Conservation (phyloP, 1,284 basidiomycete genomes). For the Porodaedalea pini region DNA sequence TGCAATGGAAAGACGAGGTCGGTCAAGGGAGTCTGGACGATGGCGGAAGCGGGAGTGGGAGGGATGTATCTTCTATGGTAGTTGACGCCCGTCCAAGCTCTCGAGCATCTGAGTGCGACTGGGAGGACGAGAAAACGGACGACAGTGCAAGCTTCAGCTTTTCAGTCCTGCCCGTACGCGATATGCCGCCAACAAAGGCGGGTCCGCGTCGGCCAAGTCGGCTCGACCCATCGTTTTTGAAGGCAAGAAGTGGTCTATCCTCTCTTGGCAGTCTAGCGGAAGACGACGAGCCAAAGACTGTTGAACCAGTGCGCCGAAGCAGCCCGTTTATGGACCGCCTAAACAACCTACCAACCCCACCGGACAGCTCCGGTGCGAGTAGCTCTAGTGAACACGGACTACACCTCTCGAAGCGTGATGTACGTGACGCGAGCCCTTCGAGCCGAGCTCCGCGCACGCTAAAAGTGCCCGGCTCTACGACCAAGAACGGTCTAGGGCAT, state of each 20-base stretch:
- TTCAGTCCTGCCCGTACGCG: conserved; percentile 36
- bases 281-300: conserved; percentile 53
- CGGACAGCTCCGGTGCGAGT: conserved; percentile 28
- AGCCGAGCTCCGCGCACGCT: conserved; percentile 47
- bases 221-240: conserved; percentile 67
- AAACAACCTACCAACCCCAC: conserved; percentile 43
- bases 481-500: conserved; percentile 27
- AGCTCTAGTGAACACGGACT: conserved; percentile 26
- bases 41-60: conserved; percentile 38
- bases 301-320: conserved; percentile 34
- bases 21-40: conserved; percentile 83
- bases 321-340: conserved; percentile 59
- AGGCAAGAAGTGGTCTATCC: conserved; percentile 45
- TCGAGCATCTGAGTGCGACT: conserved; percentile 74
- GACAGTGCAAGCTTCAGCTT: conserved; percentile 59
- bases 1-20: conserved; percentile 87
- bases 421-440: conserved; percentile 39
- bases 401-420: conserved; percentile 38
- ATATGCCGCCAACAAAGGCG: conserved; percentile 25
- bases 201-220: conserved; percentile 50
- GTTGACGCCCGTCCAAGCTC: conserved; percentile 36
- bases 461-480: conserved; percentile 36
- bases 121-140: conserved; percentile 83
- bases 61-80: conserved; percentile 19
- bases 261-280: conserved; percentile 65